Evolutionary conservation across 1,284 basidiomycete species (phyloP), one percentile per base, ranked within the genome.

Genomic region (Exobasidium rhododendri): DNA sequence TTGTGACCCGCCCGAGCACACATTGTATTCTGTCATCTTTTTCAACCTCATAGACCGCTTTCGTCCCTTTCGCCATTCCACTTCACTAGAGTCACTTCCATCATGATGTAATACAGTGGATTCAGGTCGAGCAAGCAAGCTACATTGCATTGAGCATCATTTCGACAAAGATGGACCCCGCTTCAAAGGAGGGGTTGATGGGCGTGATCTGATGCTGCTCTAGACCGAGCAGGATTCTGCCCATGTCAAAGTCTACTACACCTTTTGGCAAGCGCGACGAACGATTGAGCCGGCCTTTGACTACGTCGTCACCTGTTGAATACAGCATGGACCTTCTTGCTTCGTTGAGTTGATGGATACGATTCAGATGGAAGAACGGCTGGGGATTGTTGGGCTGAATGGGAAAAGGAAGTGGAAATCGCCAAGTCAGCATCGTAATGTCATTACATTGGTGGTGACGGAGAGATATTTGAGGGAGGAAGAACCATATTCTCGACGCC

Each of bases 331-430:
- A 68, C 13, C 47, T 55, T 35, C 73, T 69, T 5, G 75, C 75
- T 20, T 58, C 29, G 62, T 76, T 76, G 30, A 77, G 61, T 65
- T 74, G 71, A 2, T 66, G 62, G 29, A 77, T 69, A 13, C 75
- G 66, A 51, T 73, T 74, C 11, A 68, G 63, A 46, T 68, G 66
- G 35, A 73, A 74, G 10, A 77, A 63, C n/a, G 71, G 71, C n/a
- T 74, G 70, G 17, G 17, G 47, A 43, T 74, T 71, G 46, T 68
- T 70, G 6, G 10, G 29, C 35, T 46, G 57, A 26, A 24, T 28
- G 29, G 13, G 17, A 60, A 43, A 43, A 4, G 26, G 29, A 4
- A 56, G 22, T 22, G 50, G 31, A n/a, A 26, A 22, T 32, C 20
- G 50, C 29, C 17, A 22, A 13, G 29, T n/a, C 17, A 20, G 11